These are phyloP conservation scores for Diaporthe capsici DNA, from an alignment of 2,329 filamentous ascomycete genomes.

Conservation along the genomic window DNA sequence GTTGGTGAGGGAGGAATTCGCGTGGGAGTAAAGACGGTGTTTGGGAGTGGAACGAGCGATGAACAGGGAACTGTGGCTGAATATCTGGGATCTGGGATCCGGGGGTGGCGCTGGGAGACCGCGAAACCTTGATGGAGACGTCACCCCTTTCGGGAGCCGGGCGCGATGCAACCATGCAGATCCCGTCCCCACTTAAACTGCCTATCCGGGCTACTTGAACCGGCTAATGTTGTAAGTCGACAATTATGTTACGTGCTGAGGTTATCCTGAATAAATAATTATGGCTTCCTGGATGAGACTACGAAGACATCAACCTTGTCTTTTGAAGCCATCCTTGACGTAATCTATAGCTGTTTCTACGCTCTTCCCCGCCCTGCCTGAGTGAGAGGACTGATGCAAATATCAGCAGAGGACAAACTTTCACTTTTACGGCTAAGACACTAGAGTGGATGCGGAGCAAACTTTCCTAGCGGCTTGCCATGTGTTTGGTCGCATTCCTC, in stretches of 20 bases:
- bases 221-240: not conserved
- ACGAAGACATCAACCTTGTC: not conserved
- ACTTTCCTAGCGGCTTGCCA: not conserved
- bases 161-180: conserved; percentile 17
- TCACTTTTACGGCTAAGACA: too few species aligned
- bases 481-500: not conserved
- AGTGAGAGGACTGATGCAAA: not conserved
- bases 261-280: not conserved
- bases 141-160: conserved; percentile 22
- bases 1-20: not conserved
- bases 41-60: not conserved
- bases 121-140: not conserved
- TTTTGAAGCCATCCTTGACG: not conserved
- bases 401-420: not conserved
- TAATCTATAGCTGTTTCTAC: too few species aligned
- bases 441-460: conserved; percentile 6
- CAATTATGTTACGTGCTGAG: not conserved
- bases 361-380: not conserved
- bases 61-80: conserved; percentile 25
- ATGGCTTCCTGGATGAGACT: too few species aligned
- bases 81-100: conserved; percentile 14
- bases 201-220: not conserved
- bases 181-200: conserved; percentile 4
- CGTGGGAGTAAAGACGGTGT: not conserved
- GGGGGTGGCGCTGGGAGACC: conserved; percentile 10